These are phyloP conservation scores for Phytophthora pisi DNA, from an alignment of 352 stramenopile genomes.

Conservation along the genomic window DNA sequence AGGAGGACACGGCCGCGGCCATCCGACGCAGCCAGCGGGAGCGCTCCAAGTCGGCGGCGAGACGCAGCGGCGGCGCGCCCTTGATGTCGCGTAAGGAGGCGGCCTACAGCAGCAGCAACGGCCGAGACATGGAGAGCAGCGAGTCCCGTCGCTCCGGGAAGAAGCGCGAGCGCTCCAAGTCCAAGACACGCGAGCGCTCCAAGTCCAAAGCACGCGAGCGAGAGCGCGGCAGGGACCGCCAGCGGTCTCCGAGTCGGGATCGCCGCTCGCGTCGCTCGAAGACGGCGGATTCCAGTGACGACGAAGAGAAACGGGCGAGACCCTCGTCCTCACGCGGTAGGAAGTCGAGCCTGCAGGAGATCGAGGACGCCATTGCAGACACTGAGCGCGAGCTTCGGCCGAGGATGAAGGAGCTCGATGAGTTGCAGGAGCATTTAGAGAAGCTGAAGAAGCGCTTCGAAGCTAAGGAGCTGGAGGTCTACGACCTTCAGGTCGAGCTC, in stretches of 20 bases:
- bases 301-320: slow-evolving; percentile 22
- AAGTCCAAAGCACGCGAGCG: neutral
- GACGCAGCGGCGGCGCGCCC: slow-evolving; percentile 29
- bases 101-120: slow-evolving; percentile 5
- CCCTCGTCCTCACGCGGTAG: slow-evolving; percentile 7
- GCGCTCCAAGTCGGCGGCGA: slow-evolving; percentile 43
- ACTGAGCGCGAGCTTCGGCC: slow-evolving; percentile 48
- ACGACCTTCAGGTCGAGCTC: slow-evolving; percentile 68
- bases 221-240: slow-evolving; percentile 5
- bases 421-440: slow-evolving; percentile 44
- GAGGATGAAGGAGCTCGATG: slow-evolving; percentile 52
- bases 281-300: slow-evolving; percentile 18
- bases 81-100: slow-evolving; percentile 9
- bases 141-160: slow-evolving; percentile 13
- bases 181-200: neutral
- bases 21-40: slow-evolving; percentile 27
- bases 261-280: slow-evolving; percentile 14
- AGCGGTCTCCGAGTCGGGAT: slow-evolving; percentile 26
- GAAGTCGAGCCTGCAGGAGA: slow-evolving; percentile 41
- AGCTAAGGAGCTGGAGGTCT: slow-evolving; percentile 64
- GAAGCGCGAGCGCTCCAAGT: slow-evolving; percentile 31
- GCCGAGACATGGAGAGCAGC: slow-evolving; percentile 6
- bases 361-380: slow-evolving; percentile 55
- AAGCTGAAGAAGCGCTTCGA: slow-evolving; percentile 50
- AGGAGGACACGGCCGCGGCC: slow-evolving; percentile 27